Evolutionary conservation across 2,329 filamentous ascomycete genomes (phyloP), one percentile per base, ranked within the genome.

Genomic region (Cryphonectria radicalis): DNA sequence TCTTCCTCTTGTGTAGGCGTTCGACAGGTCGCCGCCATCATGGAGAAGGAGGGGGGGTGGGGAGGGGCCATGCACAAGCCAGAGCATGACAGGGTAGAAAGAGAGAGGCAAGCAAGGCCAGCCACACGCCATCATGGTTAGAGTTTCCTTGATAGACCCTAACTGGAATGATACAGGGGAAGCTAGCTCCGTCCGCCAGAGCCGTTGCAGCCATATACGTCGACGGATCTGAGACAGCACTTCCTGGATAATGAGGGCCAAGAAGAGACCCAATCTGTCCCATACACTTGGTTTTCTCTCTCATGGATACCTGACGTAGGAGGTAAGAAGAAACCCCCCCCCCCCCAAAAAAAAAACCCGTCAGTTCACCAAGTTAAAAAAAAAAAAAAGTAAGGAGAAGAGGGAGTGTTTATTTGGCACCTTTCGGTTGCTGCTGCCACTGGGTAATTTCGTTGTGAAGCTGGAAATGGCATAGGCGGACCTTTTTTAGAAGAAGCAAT

Each of bases 101-200:
- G 43, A 50, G 22, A 19, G 19, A 50, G 46, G 46, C 46, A 22
- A 50, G 46, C 22, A 50, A n/a, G 22, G 46, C 46, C 46, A 50
- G 46, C 46, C 67, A 62, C 68, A 63, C 57, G 46, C 67, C 43
- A 53, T 57, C 68, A 66, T 68, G 62, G 67, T 67, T 64, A 63
- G 63, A 60, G 35, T 35, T 37, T 70, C 46, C 55, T 64, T 60
- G 53, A 71, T 53, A 50, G 67, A 42, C 22, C 62, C 64, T 55
- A 64, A 63, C 66, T 73, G 71, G 71, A 73, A 73, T 73, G 71
- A 71, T 62, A 40, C 62, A 67, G 59, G 60, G 57, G 46, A 50
- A 69, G 25, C 66, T 67, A 53, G 42, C 66, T 67, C 65, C 68
- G 65, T 67, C 62, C 62, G 63, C 46, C 17, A 62, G 63, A 59